Percentiles rank a stretch among this genome's conserved stretches.
These are phyloP conservation scores for Candida coleopterorum DNA, from an alignment of 805 yeast genomes.

Conservation along the genomic window DNA sequence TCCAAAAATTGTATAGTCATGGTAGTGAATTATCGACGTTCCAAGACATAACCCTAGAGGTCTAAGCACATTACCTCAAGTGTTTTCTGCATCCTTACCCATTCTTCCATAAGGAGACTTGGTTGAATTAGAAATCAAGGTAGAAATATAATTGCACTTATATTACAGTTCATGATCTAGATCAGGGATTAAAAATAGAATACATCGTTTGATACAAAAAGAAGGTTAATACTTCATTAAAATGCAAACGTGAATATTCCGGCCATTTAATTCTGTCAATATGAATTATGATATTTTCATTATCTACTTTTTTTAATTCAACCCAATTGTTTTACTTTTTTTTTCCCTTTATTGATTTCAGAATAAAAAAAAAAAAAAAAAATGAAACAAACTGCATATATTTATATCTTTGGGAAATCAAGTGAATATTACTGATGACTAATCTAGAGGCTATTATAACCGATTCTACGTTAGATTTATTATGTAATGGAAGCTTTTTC, in stretches of 20 bases:
- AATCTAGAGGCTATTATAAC: not conserved
- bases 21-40: too few relatives aligned
- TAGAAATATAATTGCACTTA: too few relatives aligned
- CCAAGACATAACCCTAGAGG: not conserved
- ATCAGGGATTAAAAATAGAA: not conserved
- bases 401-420: too few relatives aligned
- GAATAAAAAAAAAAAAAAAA: too few relatives aligned
- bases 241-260: not conserved
- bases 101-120: not conserved
- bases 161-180: not conserved
- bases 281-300: not conserved
- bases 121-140: not conserved
- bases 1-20: not conserved
- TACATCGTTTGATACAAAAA: not conserved
- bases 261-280: not conserved
- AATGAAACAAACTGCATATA: too few relatives aligned
- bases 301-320: too few relatives aligned
- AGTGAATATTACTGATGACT: not conserved
- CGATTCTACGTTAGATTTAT: not conserved
- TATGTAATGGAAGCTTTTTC: not conserved
- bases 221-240: conserved; percentile 1
- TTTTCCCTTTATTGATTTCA: conserved; percentile 1
- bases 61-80: conserved; percentile 1
- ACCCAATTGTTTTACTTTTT: too few relatives aligned
- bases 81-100: conserved; percentile 4